phyloP scores from a whole-genome alignment of 352 stramenopile species.

The Phytophthora ohioensis region DNA sequence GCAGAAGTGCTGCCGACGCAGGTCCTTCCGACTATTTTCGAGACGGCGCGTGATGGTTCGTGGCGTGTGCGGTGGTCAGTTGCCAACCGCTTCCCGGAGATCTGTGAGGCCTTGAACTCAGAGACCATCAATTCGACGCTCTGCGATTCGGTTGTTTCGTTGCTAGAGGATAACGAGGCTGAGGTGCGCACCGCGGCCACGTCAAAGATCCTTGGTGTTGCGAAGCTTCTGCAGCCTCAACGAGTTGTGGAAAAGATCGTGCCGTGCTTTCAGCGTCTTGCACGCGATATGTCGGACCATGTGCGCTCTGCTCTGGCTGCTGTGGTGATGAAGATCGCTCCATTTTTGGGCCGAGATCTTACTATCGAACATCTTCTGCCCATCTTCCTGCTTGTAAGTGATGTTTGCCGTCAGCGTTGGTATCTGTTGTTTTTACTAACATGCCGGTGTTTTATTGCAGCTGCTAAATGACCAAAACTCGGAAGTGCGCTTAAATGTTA shows the following conservation, averaged over 20 bases:
- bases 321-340: slow-evolving; percentile 96
- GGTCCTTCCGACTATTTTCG: slow-evolving; percentile 92
- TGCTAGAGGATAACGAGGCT: slow-evolving; percentile 97
- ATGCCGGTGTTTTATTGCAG: slow-evolving; percentile 36
- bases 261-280: slow-evolving; percentile 92
- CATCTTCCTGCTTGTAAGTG: slow-evolving; percentile 91
- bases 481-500: slow-evolving; percentile 99
- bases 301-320: slow-evolving; percentile 96
- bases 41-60: slow-evolving; percentile 95
- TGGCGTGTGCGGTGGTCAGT: slow-evolving; percentile 99
- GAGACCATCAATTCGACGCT: slow-evolving; percentile 78
- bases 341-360: slow-evolving; percentile 93
- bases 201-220: slow-evolving; percentile 85
- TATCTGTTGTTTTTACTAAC: slow-evolving; percentile 11
- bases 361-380: slow-evolving; percentile 95
- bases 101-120: slow-evolving; percentile 89
- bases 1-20: slow-evolving; percentile 76
- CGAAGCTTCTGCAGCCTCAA: slow-evolving; percentile 64
- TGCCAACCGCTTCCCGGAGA: slow-evolving; percentile 95
- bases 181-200: slow-evolving; percentile 96
- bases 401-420: not conserved
- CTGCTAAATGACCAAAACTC: slow-evolving; percentile 97
- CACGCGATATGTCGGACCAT: slow-evolving; percentile 97
- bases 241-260: slow-evolving; percentile 79
- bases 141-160: slow-evolving; percentile 91